Percentiles rank a stretch among this genome's conserved stretches.
Conservation (phyloP, 2,329 filamentous ascomycete genomes). For the Fusarium tanahbumbuense region DNA sequence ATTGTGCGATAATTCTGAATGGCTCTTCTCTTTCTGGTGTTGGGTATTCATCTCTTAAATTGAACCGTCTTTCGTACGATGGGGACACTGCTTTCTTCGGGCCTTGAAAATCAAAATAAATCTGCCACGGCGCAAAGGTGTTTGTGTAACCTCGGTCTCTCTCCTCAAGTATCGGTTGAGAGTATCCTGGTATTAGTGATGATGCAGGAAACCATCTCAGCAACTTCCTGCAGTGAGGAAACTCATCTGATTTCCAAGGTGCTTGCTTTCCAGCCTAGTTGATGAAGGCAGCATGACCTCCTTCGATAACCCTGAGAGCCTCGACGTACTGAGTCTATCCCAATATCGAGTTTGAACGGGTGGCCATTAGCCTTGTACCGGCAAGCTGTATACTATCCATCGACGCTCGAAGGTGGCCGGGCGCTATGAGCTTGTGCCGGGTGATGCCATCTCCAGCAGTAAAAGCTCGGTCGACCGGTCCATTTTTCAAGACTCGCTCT, state of each 20-base stretch:
- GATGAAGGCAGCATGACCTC: not conserved
- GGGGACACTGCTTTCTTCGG: not conserved
- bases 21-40: not conserved
- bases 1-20: not conserved
- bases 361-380: not conserved
- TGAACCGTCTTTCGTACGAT: not conserved
- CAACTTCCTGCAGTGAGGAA: not conserved
- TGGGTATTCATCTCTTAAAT: no score
- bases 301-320: not conserved
- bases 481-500: slow-evolving; percentile 3
- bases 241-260: not conserved
- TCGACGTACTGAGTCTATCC: not conserved
- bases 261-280: not conserved
- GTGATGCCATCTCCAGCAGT: not conserved
- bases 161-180: not conserved
- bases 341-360: not conserved
- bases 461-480: not conserved
- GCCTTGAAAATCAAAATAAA: not conserved
- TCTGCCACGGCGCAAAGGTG: not conserved
- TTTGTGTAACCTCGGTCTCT: not conserved
- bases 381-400: not conserved
- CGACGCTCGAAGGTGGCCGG: not conserved
- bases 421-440: not conserved
- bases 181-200: not conserved
- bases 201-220: not conserved